Conservation (phyloP, 2,329 filamentous ascomycete genomes). For the Stachybotrys chartarum region DNA sequence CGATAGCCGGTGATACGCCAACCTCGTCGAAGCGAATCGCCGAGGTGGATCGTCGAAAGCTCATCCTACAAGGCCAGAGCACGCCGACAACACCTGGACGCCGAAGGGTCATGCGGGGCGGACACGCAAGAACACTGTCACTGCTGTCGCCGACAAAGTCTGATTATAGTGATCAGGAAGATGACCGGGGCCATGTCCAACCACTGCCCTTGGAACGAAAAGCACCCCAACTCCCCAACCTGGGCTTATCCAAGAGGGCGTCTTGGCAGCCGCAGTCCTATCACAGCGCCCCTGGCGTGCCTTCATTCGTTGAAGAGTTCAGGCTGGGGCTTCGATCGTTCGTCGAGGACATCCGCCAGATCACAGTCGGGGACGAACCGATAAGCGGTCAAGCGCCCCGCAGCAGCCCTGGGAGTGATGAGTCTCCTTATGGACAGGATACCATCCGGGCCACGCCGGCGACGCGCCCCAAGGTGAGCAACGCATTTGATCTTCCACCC, state of each 20-base stretch:
- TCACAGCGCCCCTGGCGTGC: constrained; percentile 40
- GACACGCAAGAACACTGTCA: constrained; percentile 62
- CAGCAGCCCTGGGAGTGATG: constrained; percentile 12
- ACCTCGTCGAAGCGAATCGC: constrained; percentile 32
- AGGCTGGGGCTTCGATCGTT: constrained; percentile 89
- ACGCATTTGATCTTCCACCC: constrained; percentile 31
- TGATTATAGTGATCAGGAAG: constrained; percentile 30
- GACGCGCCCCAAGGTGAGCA: constrained; percentile 33
- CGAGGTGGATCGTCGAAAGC: constrained; percentile 69
- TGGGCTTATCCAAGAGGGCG: constrained; percentile 44
- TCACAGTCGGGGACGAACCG: constrained; percentile 90
- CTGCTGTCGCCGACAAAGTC: constrained; percentile 65
- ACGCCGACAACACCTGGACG: constrained; percentile 33
- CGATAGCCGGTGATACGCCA: constrained; percentile 18
- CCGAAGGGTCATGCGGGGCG: constrained; percentile 62
- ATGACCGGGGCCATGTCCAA: constrained; percentile 16
- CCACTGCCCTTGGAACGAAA: constrained; percentile 21
- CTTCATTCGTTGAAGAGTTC: constrained; percentile 84
- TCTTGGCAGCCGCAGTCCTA: constrained; percentile 51
- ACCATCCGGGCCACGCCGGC: constrained; percentile 37
- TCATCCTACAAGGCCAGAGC: constrained; percentile 47
- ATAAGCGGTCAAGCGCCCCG: constrained; percentile 44
- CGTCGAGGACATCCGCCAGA: constrained; percentile 89
- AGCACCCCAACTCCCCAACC: constrained; percentile 26
- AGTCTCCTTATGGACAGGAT: constrained; percentile 25